Base-by-base conservation (phyloP, 345 rosid species). In the Orychophragmus violaceus region DNA sequence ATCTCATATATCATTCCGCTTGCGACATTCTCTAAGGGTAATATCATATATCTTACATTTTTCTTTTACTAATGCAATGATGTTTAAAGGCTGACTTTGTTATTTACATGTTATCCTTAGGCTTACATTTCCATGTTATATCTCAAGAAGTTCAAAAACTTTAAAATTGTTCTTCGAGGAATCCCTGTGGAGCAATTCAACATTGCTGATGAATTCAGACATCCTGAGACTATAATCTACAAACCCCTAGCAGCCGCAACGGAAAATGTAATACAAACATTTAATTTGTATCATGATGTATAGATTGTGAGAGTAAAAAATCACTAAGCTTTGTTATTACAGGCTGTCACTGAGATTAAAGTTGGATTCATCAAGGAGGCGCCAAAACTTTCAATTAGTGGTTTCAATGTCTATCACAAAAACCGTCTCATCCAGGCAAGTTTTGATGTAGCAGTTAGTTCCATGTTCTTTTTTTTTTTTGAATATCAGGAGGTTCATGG, bases 351-450 rank as follows among this genome's bases (percentile, higher is more conserved):
- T 76, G 89, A 81, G 69, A 81, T 87, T 64, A 85, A 87, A 22
- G 65, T 91, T 71, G 97, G 97, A 69, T 86, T 85, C 66, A 76
- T 88, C 52, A 82, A 88, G 78, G 93, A 88, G 77, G 86, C 87
- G 12, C 88, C 89, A 49, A 28, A 69, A 55, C 77, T 83, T 74
- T 16, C 64, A 56, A 71, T 88, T 68, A 32, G 54, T 62, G 97
- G 97, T 58, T 85, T 76, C 75, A 91, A 86, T 44, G 88, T 91
- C 23, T 91, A 91, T 77, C 96, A 91, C 49, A 65, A 65, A 65
- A 91, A 91, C 83, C 93, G 96, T 73, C 89, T 91, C 46, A 91
- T 91, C 71, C 76, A 81, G 90, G 97, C 82, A 82, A 41, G 78
- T 64, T 65, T 54, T 59, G 8, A 22, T 68, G 2, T 30, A 25